Conservation (phyloP, 805 yeast species). For the Kockiozyma suomiensis region DNA sequence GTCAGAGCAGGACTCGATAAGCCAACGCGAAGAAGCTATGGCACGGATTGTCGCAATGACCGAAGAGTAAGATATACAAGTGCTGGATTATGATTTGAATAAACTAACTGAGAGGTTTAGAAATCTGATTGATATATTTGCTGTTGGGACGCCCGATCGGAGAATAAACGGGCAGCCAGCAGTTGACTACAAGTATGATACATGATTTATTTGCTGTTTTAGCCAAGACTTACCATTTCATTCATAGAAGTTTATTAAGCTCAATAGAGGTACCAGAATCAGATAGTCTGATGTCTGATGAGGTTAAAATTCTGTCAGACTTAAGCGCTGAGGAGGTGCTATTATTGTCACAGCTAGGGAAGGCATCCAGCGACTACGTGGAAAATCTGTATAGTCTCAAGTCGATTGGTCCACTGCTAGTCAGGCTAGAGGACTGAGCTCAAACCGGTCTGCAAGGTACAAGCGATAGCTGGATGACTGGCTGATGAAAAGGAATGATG, state of each 20-base stretch:
- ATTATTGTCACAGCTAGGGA: slow-evolving; percentile 23
- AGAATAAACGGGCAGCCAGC: slow-evolving; percentile 19
- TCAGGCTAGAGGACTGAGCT: slow-evolving; percentile 20
- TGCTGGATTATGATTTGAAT: not conserved
- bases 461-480: too few species aligned
- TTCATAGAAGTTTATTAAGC: slow-evolving; percentile 12
- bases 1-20: not conserved
- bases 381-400: slow-evolving; percentile 22
- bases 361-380: slow-evolving; percentile 21
- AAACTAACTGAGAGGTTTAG: not conserved
- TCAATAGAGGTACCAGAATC: slow-evolving; percentile 10
- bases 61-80: slow-evolving; percentile 24
- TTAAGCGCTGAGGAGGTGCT: slow-evolving; percentile 13
- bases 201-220: not conserved
- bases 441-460: too few species aligned
- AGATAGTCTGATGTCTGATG: not conserved
- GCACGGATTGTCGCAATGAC: slow-evolving; percentile 31
- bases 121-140: slow-evolving; percentile 32
- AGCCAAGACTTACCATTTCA: too few species aligned
- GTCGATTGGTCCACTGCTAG: slow-evolving; percentile 29
- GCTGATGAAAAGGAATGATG: too few species aligned
- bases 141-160: slow-evolving; percentile 32
- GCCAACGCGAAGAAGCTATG: slow-evolving; percentile 29
- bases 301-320: slow-evolving; percentile 9
- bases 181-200: slow-evolving; percentile 24